Evolutionary conservation across 305 asterid species (phyloP), one percentile per base, ranked within the genome.

Genomic region (Petunia hybrid): DNA sequence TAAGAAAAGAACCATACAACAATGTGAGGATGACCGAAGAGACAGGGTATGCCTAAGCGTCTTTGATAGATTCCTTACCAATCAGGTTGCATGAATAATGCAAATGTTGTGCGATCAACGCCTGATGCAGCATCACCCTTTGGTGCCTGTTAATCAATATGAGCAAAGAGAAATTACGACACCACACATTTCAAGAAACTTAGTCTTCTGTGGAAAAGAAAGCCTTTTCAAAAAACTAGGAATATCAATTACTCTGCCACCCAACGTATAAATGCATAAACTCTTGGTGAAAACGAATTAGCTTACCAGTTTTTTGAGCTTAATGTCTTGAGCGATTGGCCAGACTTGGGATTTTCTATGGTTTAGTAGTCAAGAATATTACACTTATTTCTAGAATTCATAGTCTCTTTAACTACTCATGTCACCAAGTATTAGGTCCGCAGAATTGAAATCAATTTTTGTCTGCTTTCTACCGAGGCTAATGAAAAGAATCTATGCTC

Each of bases 41-140:
- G 40, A 82, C 16, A 77, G 80, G 82, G 73, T 66, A 46, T 12
- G 48, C 48, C 31, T 22, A 22, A 22, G 31, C 31, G 40, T 66
- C 40, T 60, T 62, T 65, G 39, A 51, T 48, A 60, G 56, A 78
- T 65, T 56, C 61, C 84, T 48, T 91, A 95, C 98, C 99, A 95
- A 87, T 93, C 89, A 79, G 98, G 99, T 88, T 95, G 98, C 98
- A 90, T 93, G 80, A 95, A 93, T 69, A 93, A 85, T 36, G 99
- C 97, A 89, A 92, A 93, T 74, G 98, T 91, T 40, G 97, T 90
- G 61, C 98, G 97, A 70, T 91, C 99, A 83, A 91, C 87, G 40
- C 89, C 93, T 85, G 83, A 78, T 82, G 95, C 91, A 31, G 80
- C 87, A 78, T 88, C 90, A 79, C 93, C 92, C 74, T 78, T 82